Percentiles rank a stretch among this genome's conserved stretches.
Conservation (phyloP, 345 rosid species). For the Clausena lansium region DNA sequence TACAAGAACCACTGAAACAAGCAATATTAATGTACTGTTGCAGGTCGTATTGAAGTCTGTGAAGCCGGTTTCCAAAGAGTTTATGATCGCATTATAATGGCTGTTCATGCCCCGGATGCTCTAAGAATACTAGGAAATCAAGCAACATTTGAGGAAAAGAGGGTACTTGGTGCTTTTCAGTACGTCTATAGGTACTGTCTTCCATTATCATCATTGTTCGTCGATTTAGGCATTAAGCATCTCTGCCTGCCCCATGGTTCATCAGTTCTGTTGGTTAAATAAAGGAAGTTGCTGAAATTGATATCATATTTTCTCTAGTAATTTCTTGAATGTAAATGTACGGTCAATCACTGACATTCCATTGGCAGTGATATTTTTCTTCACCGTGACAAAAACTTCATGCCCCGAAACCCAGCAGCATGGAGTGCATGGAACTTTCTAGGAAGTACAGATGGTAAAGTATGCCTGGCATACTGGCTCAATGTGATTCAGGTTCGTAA, state of each 20-base stretch:
- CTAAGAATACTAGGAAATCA: constrained; percentile 54
- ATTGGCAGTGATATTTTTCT: constrained; percentile 75
- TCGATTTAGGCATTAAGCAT: too few species aligned
- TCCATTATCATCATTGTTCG: too few species aligned
- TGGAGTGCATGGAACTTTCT: constrained; percentile 98
- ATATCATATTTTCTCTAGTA: too few species aligned
- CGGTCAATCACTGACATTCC: constrained; percentile 5
- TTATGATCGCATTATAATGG: constrained; percentile 56
- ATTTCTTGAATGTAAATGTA: too few species aligned
- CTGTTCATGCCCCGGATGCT: constrained; percentile 83
- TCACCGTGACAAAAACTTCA: constrained; percentile 67
- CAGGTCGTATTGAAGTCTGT: constrained; percentile 52
- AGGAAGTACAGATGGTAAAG: constrained; percentile 59
- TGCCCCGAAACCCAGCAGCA: constrained; percentile 79
- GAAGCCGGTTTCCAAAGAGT: constrained; percentile 48
- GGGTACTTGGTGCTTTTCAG: constrained; percentile 84
- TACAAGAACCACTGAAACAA: neutral
- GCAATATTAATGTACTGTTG: neutral
- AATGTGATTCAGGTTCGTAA: constrained; percentile 81
- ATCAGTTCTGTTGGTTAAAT: neutral
- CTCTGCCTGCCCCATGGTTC: too few species aligned
- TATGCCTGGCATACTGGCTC: constrained; percentile 90
- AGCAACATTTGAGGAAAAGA: constrained; percentile 68
- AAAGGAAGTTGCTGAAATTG: neutral
- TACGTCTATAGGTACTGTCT: constrained; percentile 66